A percentile compares a stretch with the other conserved stretches of the same genome.
Conservation (phyloP, 2,329 filamentous ascomycete species). For the Pseudogymnoascus sp. region DNA sequence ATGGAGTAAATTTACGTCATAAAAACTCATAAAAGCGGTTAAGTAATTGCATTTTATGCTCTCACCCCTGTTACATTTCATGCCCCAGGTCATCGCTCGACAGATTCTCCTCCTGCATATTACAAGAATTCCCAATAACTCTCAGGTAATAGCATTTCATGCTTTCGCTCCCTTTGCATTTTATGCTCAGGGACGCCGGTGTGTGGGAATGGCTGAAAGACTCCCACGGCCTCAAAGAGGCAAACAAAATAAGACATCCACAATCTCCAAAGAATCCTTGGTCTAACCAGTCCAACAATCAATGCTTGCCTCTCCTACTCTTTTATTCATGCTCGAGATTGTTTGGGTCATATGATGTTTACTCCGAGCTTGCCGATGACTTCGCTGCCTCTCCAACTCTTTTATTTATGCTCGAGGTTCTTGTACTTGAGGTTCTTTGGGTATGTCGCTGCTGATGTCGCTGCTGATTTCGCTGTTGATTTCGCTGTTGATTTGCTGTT, state of each 20-base stretch:
- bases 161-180: background rate
- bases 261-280: background rate
- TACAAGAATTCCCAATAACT: background rate
- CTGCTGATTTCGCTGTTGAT: background rate
- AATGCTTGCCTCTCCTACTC: background rate
- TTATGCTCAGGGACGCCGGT: conserved; percentile 4
- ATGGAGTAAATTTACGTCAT: background rate
- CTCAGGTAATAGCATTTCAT: background rate
- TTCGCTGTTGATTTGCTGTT: background rate
- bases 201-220: background rate
- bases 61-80: conserved; percentile 4
- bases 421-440: too few species aligned
- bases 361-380: background rate
- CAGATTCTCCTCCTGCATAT: background rate
- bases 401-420: too few species aligned
- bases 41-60: background rate
- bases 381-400: too few species aligned
- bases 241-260: background rate
- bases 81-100: background rate
- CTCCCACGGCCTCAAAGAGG: background rate
- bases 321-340: background rate
- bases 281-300: background rate
- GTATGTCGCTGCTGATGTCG: too few species aligned
- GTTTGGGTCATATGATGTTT: background rate
- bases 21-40: background rate